Evolutionary conservation across 345 rosid species (phyloP), one percentile per base, ranked within the genome.

Genomic region (Odontarrhena argentea): DNA sequence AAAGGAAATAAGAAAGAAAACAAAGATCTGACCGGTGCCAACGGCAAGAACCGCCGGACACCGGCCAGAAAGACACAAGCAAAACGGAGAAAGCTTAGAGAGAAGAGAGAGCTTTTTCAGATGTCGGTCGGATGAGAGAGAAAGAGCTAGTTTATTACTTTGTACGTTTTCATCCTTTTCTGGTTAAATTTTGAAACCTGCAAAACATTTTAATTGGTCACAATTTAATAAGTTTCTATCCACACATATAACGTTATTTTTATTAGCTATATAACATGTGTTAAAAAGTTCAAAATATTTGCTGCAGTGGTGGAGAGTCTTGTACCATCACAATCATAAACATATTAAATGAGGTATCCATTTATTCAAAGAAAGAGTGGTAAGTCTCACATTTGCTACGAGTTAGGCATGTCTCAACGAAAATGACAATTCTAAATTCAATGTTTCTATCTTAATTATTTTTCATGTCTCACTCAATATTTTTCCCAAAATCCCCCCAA

Each of bases 381-480:
- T 1, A 73, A 74, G 57, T 74, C 73, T 14, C 38, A 53, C 35
- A 40, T 45, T 59, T 60, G 73, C 45, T 60, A 37, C 22, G 54
- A 74, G 69, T 74, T 74, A 74, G 77, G 77, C 74, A 67, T 67
- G 78, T 74, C 69, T 68, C 74, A 62, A 67, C 63, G 78, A 74
- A 68, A 74, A 62, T 55, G 74, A 74, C 74, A 62, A 38, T 55
- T 55, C 63, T 40, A 46, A 52, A 32, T 60, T 49, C 59, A 62
- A 46, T 60, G 69, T 74, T 61, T 62, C 53, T 48, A 40, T 52
- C 50, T 10, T 26, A 46, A 52, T 45, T 46, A 46, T 26, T 53
- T 43, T 67, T 67, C 47, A 60, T 46, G 63, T 46, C 67, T 35
- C 50, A 26, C 52, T 59, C 62, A 13, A 2, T 57, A 8, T 66